These are phyloP conservation scores for Vanderwaltozyma yarrowii DNA, from an alignment of 805 yeast genomes.

Conservation along the genomic window DNA sequence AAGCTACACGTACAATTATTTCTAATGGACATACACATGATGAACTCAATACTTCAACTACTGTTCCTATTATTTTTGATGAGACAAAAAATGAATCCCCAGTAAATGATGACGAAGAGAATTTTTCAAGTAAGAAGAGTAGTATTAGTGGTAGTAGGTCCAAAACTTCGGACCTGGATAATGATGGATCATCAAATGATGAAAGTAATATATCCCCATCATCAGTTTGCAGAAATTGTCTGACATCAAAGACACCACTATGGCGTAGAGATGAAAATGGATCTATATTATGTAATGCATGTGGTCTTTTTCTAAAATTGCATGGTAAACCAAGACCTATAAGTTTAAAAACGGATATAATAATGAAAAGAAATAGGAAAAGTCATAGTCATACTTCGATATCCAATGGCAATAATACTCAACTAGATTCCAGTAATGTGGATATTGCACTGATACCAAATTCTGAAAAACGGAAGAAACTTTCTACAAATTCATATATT, in stretches of 20 bases:
- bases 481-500: too few species aligned
- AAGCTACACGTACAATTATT: too few species aligned
- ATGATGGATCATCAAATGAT: background rate
- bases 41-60: too few species aligned
- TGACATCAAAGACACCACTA: slow-evolving; percentile 85
- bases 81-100: too few species aligned
- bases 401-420: background rate
- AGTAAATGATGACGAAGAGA: too few species aligned
- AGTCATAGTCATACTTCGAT: slow-evolving; percentile 14
- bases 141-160: too few species aligned
- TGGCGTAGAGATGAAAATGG: slow-evolving; percentile 95
- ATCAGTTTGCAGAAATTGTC: slow-evolving; percentile 81
- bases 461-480: background rate
- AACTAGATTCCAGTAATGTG: background rate
- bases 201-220: background rate
- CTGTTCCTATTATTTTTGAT: too few species aligned
- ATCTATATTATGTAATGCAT: slow-evolving; percentile 86
- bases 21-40: too few species aligned
- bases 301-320: slow-evolving; percentile 79
- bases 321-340: slow-evolving; percentile 93
- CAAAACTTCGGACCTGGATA: background rate
- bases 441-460: too few species aligned
- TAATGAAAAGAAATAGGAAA: slow-evolving; percentile 81
- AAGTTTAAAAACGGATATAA: slow-evolving; percentile 81
- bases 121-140: too few species aligned